These are phyloP conservation scores for Rhynchosporium secalis DNA, from an alignment of 2,329 filamentous ascomycete genomes.

Conservation along the genomic window DNA sequence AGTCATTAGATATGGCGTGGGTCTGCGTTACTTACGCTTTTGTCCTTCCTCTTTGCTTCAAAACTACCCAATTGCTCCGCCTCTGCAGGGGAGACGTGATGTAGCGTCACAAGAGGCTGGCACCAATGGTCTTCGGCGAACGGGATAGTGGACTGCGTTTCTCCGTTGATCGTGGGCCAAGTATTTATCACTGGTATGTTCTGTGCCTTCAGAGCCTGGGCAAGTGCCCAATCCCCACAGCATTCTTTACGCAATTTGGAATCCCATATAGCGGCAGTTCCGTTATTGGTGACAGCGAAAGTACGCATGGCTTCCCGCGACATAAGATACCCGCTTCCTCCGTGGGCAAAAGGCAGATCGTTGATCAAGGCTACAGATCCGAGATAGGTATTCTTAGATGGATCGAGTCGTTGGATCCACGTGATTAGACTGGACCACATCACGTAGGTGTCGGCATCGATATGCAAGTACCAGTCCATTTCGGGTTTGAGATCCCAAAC, in stretches of 20 bases:
- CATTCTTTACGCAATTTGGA: conserved; percentile 44
- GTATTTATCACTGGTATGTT: conserved; percentile 42
- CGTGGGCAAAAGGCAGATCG: conserved; percentile 52
- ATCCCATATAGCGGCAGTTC: conserved; percentile 51
- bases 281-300: conserved; percentile 46
- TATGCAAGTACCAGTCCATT: conserved; percentile 59
- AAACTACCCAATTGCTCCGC: conserved; percentile 44
- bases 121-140: conserved; percentile 52
- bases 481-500: conserved; percentile 50
- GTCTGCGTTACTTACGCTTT: conserved; percentile 8
- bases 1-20: background rate
- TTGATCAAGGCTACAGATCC: conserved; percentile 50
- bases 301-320: conserved; percentile 52
- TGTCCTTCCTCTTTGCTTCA: conserved; percentile 43
- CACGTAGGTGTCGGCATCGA: conserved; percentile 60
- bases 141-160: conserved; percentile 52
- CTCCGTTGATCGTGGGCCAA: conserved; percentile 57
- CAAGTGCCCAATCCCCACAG: conserved; percentile 55
- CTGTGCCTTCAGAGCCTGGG: conserved; percentile 49
- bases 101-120: conserved; percentile 55
- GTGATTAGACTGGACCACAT: conserved; percentile 52
- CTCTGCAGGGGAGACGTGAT: conserved; percentile 50
- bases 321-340: conserved; percentile 55
- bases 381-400: conserved; percentile 48
- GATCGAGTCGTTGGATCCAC: conserved; percentile 25